Base-by-base conservation (phyloP, 495 filamentous ascomycete genomes). In the Aspergillus hancockii region DNA sequence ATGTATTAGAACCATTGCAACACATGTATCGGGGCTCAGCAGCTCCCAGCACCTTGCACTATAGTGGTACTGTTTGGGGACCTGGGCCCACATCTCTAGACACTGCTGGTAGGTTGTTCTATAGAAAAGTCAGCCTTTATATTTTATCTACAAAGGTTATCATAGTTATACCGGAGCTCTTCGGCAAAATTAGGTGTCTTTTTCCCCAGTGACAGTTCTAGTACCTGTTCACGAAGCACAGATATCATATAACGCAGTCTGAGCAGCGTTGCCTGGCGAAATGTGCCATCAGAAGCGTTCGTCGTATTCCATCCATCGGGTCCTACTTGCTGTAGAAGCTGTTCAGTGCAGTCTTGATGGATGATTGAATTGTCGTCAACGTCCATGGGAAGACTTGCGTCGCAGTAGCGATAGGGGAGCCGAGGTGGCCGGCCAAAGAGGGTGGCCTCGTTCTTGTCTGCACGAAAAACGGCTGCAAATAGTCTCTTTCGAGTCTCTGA, bases 341-440 rank as follows among this genome's bases (percentile, higher is more conserved):
- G 55, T 19, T 69, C 63, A 0, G 76, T 61, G 14, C 75, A 69
- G 6, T 63, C 28, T 0, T 67, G 73, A 25, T 76, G 71, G 0
- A 71, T 55, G 49, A 80, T 75, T 8, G 79, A 57, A 0, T 74
- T 64, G 49, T 82, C 80, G 30, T 58, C 68, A 8, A 85, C 59
- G 58, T 85, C 82, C 0, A 85, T 64, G 0, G 82, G 81, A 14
- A 79, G 59, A 4, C 81, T 75, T 21, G 81, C 73, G 8, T 76
- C 74, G 52, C 73, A 77, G 59, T 79, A 84, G 2, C 72, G 69
- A 19, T 70, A 67, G 12, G 69, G 75, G 14, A 84, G 62, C 6
- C 75, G 67, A 1, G 81, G 80, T 0, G 81, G 81, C n/a, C 82
- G 65, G 6, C 80, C 82, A 2, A 78, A 60, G 30, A 81, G 78